These are phyloP conservation scores for Elaeis guineensis DNA, from an alignment of 176 grass and related monocot species.

Conservation along the genomic window DNA sequence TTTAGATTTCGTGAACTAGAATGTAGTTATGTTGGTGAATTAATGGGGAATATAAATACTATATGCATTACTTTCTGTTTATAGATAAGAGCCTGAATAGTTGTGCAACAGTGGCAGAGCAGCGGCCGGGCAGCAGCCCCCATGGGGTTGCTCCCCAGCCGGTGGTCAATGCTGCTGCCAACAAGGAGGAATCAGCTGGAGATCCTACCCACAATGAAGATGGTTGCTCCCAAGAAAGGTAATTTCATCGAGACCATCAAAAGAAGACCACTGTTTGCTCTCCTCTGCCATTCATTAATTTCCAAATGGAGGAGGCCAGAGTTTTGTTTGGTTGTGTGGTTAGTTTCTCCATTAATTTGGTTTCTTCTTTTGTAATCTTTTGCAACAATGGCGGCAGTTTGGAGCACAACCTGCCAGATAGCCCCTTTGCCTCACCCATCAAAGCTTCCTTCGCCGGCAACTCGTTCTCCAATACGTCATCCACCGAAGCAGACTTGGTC, in stretches of 20 bases:
- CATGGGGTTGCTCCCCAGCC: conserved; percentile 21
- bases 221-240: conserved; percentile 64
- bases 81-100: conserved; percentile 38
- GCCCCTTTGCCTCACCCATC: conserved; percentile 64
- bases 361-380: conserved; percentile 23
- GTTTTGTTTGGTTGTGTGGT: too few species aligned
- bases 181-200: conserved; percentile 37
- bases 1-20: too few species aligned
- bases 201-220: conserved; percentile 26
- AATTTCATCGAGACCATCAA: not conserved
- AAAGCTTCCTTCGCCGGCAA: conserved; percentile 30
- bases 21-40: too few species aligned
- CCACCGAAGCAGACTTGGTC: not conserved
- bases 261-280: too few species aligned
- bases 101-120: conserved; percentile 12
- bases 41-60: too few species aligned
- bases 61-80: conserved; percentile 15
- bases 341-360: not conserved
- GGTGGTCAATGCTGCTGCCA: conserved; percentile 32
- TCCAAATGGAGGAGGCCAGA: too few species aligned
- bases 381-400: conserved; percentile 31
- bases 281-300: too few species aligned
- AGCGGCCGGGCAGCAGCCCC: conserved; percentile 10
- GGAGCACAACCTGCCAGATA: conserved; percentile 78
- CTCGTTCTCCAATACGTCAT: conserved; percentile 1